Conservation (phyloP, 768 basidiomycete genomes). For the Leucocoprinus sp. region DNA sequence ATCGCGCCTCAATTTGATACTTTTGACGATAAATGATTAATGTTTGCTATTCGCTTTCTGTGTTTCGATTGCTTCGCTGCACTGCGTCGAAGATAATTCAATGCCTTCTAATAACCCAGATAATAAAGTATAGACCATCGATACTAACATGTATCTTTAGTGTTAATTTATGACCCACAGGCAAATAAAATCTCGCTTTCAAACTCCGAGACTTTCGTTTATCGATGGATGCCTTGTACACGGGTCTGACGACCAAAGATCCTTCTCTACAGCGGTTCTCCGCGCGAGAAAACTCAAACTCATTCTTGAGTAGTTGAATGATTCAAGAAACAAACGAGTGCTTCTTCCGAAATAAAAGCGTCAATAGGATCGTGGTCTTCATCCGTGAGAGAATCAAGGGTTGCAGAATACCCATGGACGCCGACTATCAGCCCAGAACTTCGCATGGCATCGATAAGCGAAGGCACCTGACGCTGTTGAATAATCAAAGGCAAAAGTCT, state of each 20-base stretch:
- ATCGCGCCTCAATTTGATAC: slow-evolving; percentile 54
- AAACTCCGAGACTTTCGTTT: background rate
- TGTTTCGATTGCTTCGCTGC: background rate
- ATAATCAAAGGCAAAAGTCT: background rate
- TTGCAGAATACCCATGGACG: slow-evolving; percentile 59
- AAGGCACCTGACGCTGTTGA: slow-evolving; percentile 75
- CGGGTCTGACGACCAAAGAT: background rate
- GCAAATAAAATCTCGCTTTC: background rate
- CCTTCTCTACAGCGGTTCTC: background rate
- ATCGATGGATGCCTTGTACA: background rate
- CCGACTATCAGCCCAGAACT: slow-evolving; percentile 85
- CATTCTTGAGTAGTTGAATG: slow-evolving; percentile 24
- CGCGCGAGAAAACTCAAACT: background rate
- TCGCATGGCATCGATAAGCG: slow-evolving; percentile 80
- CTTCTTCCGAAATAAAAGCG: slow-evolving; percentile 56
- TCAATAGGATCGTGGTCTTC: slow-evolving; percentile 50
- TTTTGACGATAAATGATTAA: background rate
- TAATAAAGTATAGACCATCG: slow-evolving; percentile 9
- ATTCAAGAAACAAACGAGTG: slow-evolving; percentile 63
- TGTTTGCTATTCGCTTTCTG: background rate
- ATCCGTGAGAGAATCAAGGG: slow-evolving; percentile 29
- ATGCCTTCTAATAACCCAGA: slow-evolving; percentile 5
- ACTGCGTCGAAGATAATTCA: background rate
- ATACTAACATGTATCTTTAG: slow-evolving; percentile 9
- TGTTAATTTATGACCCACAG: slow-evolving; percentile 4